Conservation (phyloP, 768 basidiomycete genomes). For the Boletus rufocinnamomeus region DNA sequence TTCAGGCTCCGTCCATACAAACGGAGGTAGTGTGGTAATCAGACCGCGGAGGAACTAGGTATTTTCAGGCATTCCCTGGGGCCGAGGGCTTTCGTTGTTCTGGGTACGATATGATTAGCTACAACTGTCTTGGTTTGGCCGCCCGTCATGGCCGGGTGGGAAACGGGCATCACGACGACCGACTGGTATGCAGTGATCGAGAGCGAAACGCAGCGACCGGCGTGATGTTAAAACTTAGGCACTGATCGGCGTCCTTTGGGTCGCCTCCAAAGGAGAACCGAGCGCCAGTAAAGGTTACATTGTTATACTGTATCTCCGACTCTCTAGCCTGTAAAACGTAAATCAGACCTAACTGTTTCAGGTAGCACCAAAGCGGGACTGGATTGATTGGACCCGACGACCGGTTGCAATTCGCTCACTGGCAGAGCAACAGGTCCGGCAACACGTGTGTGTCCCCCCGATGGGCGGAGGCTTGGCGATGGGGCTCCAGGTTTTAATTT, state of each 20-base stretch:
- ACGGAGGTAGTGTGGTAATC: constrained; percentile 30
- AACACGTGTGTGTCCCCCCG: not conserved
- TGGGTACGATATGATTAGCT: constrained; percentile 20
- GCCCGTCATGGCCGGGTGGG: constrained; percentile 8
- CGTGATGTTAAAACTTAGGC: not conserved
- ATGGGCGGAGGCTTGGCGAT: constrained; percentile 9
- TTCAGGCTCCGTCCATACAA: constrained; percentile 13
- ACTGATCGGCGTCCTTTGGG: not conserved
- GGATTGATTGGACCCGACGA: not conserved
- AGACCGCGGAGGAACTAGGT: constrained; percentile 18
- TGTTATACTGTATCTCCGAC: not conserved
- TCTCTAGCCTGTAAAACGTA: constrained; percentile 20
- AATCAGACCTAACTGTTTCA: constrained; percentile 22
- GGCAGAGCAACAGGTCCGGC: not conserved
- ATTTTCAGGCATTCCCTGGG: constrained; percentile 24
- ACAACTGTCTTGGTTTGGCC: not conserved
- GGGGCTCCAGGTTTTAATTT: constrained; percentile 2
- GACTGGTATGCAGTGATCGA: not conserved
- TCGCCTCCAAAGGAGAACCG: constrained; percentile 3
- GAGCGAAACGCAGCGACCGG: not conserved
- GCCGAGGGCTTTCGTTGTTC: constrained; percentile 25
- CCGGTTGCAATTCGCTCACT: not conserved
- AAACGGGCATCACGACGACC: constrained; percentile 8
- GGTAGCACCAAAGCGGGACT: not conserved
- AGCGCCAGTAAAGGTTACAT: not conserved